These are phyloP conservation scores for Boletus rex-veris DNA, from an alignment of 768 basidiomycete species.

Conservation along the genomic window DNA sequence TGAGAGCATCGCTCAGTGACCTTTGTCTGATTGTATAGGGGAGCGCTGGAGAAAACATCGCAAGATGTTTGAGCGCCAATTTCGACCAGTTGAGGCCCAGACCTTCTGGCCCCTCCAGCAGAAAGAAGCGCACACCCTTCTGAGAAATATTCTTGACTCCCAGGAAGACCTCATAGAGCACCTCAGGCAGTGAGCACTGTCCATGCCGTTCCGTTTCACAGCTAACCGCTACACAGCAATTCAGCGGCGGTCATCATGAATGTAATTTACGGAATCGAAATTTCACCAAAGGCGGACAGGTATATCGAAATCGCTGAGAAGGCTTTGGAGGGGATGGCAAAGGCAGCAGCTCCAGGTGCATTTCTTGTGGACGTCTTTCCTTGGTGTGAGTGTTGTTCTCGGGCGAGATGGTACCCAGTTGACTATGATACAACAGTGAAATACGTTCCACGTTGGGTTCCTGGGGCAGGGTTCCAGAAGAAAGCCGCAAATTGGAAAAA, in stretches of 20 bases:
- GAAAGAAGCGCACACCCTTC: constrained; percentile 43
- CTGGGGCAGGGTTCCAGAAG: constrained; percentile 48
- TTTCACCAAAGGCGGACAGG: constrained; percentile 40
- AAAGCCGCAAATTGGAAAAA: constrained; percentile 49
- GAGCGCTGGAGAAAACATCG: constrained; percentile 52
- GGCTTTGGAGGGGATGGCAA: constrained; percentile 48
- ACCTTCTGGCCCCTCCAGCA: constrained; percentile 44
- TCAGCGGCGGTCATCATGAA: constrained; percentile 53
- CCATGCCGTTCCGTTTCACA: background rate
- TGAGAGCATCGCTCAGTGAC: background rate
- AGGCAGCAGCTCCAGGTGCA: constrained; percentile 49
- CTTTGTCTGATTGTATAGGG: constrained; percentile 30
- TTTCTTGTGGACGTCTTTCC: constrained; percentile 52
- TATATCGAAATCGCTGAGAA: constrained; percentile 53
- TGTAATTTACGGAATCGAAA: constrained; percentile 48
- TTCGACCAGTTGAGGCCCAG: constrained; percentile 41
- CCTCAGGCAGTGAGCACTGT: constrained; percentile 43
- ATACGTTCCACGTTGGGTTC: constrained; percentile 50
- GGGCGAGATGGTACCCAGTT: background rate
- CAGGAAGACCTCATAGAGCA: constrained; percentile 46
- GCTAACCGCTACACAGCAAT: constrained; percentile 33
- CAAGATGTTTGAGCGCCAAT: constrained; percentile 50
- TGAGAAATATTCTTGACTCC: constrained; percentile 42
- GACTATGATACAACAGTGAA: constrained; percentile 37
- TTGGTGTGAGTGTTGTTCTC: constrained; percentile 27